phyloP scores from a whole-genome alignment of 164 flowering plant species.

The Sedum album region DNA sequence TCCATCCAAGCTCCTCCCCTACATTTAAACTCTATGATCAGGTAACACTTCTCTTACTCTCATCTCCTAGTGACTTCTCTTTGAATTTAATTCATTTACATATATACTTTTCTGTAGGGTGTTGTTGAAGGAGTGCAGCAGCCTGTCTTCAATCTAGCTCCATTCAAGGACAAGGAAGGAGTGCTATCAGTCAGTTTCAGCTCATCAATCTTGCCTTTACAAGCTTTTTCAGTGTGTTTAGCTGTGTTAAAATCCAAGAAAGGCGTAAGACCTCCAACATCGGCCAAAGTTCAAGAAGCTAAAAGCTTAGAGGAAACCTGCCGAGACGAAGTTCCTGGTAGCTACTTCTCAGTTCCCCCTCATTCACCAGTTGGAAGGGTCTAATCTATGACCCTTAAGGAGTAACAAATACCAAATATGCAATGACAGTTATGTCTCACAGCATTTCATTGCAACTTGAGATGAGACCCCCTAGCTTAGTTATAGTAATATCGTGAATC shows the following conservation, averaged over 20 bases:
- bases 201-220: conserved; percentile 29
- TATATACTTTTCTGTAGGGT: conserved; percentile 17
- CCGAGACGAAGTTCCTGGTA: conserved; percentile 17
- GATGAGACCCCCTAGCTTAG: neutral
- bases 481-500: neutral
- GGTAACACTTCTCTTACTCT: conserved; percentile 7
- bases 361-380: conserved; percentile 31
- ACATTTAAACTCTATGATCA: conserved; percentile 5
- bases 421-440: neutral
- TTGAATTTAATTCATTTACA: neutral
- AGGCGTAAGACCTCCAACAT: conserved; percentile 7
- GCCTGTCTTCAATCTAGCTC: conserved; percentile 23
- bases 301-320: conserved; percentile 12
- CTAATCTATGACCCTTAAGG: conserved; percentile 9
- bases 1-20: conserved; percentile 8
- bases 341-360: conserved; percentile 29
- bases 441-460: neutral
- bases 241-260: conserved; percentile 24
- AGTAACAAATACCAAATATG: neutral
- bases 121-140: conserved; percentile 19
- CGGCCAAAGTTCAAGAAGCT: conserved; percentile 15
- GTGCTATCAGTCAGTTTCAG: conserved; percentile 30
- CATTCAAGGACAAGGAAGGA: conserved; percentile 25
- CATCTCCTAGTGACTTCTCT: neutral
- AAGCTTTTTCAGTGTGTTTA: conserved; percentile 36